These are phyloP conservation scores for Epichloe gansuensis DNA, from an alignment of 2,329 filamentous ascomycete genomes.

Conservation along the genomic window DNA sequence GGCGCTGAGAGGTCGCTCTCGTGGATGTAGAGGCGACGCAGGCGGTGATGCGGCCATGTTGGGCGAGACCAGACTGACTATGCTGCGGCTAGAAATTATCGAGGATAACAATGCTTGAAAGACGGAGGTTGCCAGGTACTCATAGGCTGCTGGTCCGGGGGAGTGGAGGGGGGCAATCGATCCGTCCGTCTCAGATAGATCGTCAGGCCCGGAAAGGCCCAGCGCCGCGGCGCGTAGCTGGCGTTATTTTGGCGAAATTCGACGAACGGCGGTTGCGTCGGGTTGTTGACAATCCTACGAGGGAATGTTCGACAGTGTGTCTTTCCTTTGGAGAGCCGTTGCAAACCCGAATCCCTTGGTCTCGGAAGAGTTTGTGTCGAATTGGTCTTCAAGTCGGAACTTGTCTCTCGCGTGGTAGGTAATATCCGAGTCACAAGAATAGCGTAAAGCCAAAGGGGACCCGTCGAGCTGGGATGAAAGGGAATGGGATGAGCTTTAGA, in stretches of 20 bases:
- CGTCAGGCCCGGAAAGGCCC: constrained; percentile 3
- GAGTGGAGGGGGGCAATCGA: not conserved
- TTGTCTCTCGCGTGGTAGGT: constrained; percentile 1
- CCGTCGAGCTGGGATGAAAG: not conserved
- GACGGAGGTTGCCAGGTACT: not conserved
- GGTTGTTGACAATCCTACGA: not conserved
- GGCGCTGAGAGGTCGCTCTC: constrained; percentile 65
- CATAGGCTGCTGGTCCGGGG: not conserved
- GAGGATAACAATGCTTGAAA: not conserved
- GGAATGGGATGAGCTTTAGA: not conserved
- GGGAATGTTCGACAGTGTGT: not conserved
- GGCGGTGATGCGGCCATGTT: constrained; percentile 59
- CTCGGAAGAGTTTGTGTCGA: not conserved
- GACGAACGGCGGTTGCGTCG: not conserved
- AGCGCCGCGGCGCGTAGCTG: constrained; percentile 6
- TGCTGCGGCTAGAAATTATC: not conserved
- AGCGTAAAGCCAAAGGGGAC: not conserved
- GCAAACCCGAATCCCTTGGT: not conserved
- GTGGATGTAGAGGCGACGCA: constrained; percentile 43
- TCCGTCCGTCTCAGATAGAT: constrained; percentile 2
- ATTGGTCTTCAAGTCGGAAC: not conserved
- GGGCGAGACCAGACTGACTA: constrained; percentile 6
- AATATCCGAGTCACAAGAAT: not conserved
- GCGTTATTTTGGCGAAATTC: not conserved
- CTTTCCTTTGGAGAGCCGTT: not conserved